Conservation (phyloP, 208 protist genomes). For the Balamuthia mandrillaris region DNA sequence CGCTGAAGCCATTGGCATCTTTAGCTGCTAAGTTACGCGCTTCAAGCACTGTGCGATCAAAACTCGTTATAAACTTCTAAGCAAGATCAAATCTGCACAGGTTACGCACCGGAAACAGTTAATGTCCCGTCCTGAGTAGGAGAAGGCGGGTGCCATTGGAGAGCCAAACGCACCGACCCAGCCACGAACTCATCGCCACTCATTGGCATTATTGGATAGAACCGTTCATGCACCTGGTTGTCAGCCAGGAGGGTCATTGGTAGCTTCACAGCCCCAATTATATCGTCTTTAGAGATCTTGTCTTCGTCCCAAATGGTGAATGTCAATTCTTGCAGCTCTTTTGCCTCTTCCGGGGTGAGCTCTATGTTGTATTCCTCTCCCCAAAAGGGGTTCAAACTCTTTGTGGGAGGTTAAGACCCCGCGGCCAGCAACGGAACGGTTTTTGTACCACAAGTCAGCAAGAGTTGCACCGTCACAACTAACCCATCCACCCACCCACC, state of each 20-base stretch:
- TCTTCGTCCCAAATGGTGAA: constrained; percentile 10
- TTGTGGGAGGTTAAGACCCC: no score
- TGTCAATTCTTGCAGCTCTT: not conserved
- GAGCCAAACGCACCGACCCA: not conserved
- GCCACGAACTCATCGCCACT: not conserved
- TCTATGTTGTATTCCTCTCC: constrained; percentile 16
- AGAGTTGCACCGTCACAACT: no score
- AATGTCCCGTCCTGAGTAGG: not conserved
- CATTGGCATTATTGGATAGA: not conserved
- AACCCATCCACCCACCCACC: no score
- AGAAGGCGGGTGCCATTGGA: not conserved
- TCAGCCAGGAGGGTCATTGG: not conserved
- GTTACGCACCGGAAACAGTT: not conserved
- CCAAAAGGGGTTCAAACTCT: constrained; percentile 23
- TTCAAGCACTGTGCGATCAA: not conserved
- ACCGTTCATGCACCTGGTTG: constrained; percentile 7
- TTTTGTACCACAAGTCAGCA: no score
- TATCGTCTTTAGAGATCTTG: not conserved
- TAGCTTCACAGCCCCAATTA: not conserved
- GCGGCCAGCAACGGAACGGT: no score
- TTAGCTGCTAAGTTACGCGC: not conserved
- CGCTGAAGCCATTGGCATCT: constrained; percentile 16
- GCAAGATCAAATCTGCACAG: not conserved
- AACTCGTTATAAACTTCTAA: not conserved
- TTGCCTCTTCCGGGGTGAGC: not conserved